Percentiles rank a stretch among this genome's conserved stretches.
These are phyloP conservation scores for Tubosaeta sp. DNA, from an alignment of 768 basidiomycete genomes.

Conservation along the genomic window DNA sequence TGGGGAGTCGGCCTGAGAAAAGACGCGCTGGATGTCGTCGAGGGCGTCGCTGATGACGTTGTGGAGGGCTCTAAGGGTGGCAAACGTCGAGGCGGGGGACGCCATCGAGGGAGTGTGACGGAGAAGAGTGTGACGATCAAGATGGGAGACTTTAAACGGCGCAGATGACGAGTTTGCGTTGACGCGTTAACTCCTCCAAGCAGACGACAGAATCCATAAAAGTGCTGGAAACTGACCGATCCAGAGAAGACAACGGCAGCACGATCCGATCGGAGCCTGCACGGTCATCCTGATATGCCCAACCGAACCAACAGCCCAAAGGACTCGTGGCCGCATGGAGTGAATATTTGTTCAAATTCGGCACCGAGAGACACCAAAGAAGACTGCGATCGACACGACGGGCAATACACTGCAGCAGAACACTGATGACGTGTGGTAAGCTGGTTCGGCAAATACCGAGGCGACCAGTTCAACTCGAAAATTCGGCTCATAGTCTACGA, in stretches of 20 bases:
- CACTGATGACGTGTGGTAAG: too few relatives aligned
- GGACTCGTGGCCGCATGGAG: too few relatives aligned
- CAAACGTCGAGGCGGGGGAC: constrained; percentile 51
- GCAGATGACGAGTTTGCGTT: neutral
- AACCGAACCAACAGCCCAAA: too few relatives aligned
- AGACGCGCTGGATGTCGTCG: constrained; percentile 63
- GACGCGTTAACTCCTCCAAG: constrained; percentile 3
- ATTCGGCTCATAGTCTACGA: too few relatives aligned
- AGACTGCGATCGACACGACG: constrained; percentile 26
- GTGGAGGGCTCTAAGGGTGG: constrained; percentile 59
- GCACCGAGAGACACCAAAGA: constrained; percentile 13
- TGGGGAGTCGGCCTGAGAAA: constrained; percentile 29
- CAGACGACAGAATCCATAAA: constrained; percentile 14
- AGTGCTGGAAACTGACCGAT: constrained; percentile 17
- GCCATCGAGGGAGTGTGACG: constrained; percentile 19
- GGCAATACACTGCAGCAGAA: constrained; percentile 9
- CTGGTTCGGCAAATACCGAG: constrained; percentile 13
- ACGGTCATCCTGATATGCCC: neutral
- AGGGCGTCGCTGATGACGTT: constrained; percentile 64
- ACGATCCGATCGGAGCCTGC: constrained; percentile 1
- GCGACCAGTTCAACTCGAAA: too few relatives aligned
- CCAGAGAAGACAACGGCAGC: constrained; percentile 10
- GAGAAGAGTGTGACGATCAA: constrained; percentile 7
- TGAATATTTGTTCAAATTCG: constrained; percentile 9
- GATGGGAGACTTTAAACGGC: constrained; percentile 17